A percentile compares a stretch with the other conserved stretches of the same genome.
phyloP scores from a whole-genome alignment of 2,329 filamentous ascomycete genomes.

The Ceratocystis huliohia region DNA sequence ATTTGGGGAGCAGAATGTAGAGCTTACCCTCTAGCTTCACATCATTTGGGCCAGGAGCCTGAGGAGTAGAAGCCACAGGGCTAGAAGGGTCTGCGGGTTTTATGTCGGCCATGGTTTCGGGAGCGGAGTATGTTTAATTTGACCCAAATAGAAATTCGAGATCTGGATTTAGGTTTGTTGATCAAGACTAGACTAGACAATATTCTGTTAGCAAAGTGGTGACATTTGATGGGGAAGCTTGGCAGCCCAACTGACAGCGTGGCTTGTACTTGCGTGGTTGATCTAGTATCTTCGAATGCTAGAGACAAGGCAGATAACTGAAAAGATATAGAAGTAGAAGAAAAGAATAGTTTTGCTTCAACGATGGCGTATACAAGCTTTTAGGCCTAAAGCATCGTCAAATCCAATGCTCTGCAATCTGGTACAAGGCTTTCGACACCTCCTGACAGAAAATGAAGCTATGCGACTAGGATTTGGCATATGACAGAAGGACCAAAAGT shows the following conservation, averaged over 20 bases:
- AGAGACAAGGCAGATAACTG: neutral
- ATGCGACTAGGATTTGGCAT: slow-evolving; percentile 5
- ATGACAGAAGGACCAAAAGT: slow-evolving; percentile 5
- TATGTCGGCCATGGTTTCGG: slow-evolving; percentile 16
- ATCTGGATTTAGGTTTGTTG: neutral
- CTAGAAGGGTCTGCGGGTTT: slow-evolving; percentile 18
- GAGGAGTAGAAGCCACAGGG: slow-evolving; percentile 11
- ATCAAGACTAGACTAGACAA: neutral
- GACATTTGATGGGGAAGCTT: neutral
- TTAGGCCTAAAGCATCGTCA: neutral
- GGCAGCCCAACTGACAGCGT: neutral
- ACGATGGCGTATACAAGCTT: neutral
- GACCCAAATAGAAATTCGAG: neutral
- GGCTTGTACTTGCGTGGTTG: neutral
- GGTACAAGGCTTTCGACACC: slow-evolving; percentile 2
- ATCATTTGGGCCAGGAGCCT: slow-evolving; percentile 17
- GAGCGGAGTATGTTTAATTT: neutral
- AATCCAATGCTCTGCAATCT: neutral
- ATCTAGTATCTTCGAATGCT: neutral
- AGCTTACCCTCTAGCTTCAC: slow-evolving; percentile 19
- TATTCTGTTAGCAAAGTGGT: neutral
- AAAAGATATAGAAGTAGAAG: neutral
- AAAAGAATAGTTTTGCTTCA: neutral
- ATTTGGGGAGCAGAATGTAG: neutral
- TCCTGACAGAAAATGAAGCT: slow-evolving; percentile 4